These are phyloP conservation scores for Acer campestre DNA, from an alignment of 345 rosid genomes.

Conservation along the genomic window DNA sequence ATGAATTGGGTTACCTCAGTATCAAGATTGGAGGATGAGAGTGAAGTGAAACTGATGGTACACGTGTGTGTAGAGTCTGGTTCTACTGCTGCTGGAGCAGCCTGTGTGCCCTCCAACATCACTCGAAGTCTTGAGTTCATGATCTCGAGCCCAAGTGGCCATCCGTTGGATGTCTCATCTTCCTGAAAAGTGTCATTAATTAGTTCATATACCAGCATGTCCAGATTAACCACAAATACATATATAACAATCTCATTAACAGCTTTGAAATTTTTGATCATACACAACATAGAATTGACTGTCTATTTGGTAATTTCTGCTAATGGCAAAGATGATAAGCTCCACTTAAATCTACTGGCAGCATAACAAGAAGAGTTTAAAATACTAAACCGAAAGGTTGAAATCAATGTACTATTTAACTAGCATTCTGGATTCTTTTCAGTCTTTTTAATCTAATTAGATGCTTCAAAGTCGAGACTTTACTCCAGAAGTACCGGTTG, in stretches of 20 bases:
- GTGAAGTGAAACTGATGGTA: conserved; percentile 42
- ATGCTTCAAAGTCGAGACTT: no score
- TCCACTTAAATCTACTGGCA: no score
- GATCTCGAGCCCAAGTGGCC: conserved; percentile 61
- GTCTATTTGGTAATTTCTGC: background rate
- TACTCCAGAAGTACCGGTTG: no score
- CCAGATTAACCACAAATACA: no score
- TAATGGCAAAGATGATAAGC: background rate
- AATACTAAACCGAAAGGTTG: no score
- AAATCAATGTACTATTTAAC: no score
- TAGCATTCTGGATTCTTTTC: no score
- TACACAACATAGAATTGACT: background rate
- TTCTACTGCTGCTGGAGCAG: conserved; percentile 20
- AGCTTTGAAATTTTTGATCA: background rate
- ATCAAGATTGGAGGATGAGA: conserved; percentile 57
- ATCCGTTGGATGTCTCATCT: conserved; percentile 42
- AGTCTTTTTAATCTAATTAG: no score
- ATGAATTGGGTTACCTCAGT: conserved; percentile 39
- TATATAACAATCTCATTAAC: background rate
- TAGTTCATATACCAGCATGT: background rate
- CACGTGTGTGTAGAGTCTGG: conserved; percentile 28
- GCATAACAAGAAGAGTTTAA: no score
- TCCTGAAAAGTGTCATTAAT: conserved; percentile 32
- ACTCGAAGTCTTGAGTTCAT: conserved; percentile 42
- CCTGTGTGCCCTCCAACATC: conserved; percentile 27